Evolutionary conservation across 805 yeast genomes (phyloP), one percentile per base, ranked within the genome.

Genomic region (Candida berthetii): DNA sequence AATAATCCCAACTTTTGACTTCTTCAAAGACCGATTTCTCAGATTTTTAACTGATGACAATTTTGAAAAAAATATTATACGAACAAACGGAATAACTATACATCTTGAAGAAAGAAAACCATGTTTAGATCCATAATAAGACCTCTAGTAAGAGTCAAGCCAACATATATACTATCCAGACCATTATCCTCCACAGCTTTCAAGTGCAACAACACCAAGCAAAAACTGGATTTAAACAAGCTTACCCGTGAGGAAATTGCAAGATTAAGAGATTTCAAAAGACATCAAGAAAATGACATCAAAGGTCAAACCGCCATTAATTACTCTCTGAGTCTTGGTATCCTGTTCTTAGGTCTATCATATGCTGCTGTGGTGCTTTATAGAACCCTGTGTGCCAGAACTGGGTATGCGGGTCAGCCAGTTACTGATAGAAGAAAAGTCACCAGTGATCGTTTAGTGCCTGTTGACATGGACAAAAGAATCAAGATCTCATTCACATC

Each of bases 381-480:
- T 62, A 69, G 97, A 50, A 88, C 90, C 8, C 72, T 93, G 25
- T 93, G 99, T 69, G 86, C 90, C 53, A 76, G 95, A 62, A 90
- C 97, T 0, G 99, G 99, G 0, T 93, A 85, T 76, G 96, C 91
- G 38, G 99, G 99, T 34, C 81, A 84, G 8, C 98, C 98, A 10
- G 84, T 90, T 52, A 90, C 97, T 0, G 98, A 93, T 58, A 63
- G 70, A 35, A 61, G 80, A 10, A 80, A 76, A 53, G 86, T 93
- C 62, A 86, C 96, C 1, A 79, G 88, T 18, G 98, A 91, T 57
- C 85, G 84, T 57, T 68, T 93, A 60, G 67, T 85, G 18, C 96
- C 99, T 0, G 93, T 93, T 7, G 90, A 88, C 43, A 81, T 90
- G 14, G 83, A 83, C 45, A 80, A 82, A 52, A 76, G 95, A 55